Conservation (phyloP, 805 yeast genomes). For the Wickerhamiella spandovensis region DNA sequence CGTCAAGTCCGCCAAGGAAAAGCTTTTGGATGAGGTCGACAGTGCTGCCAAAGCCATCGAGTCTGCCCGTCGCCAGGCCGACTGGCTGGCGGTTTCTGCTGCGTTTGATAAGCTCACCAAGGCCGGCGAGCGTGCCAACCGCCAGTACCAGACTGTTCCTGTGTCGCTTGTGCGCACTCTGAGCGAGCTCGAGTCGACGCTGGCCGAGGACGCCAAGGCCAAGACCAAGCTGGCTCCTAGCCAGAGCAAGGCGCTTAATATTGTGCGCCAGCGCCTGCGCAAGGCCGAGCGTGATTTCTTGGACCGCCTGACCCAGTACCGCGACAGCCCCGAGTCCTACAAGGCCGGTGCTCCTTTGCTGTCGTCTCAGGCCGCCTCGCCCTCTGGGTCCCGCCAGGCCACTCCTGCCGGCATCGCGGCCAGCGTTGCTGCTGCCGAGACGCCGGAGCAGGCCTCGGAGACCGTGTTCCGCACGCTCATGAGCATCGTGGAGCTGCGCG, state of each 20-base stretch:
- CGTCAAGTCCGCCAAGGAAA: slow-evolving; percentile 88
- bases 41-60: slow-evolving; percentile 53
- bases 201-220: slow-evolving; percentile 37
- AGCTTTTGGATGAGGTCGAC: slow-evolving; percentile 76
- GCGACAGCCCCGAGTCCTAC: slow-evolving; percentile 61
- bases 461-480: slow-evolving; percentile 61
- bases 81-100: slow-evolving; percentile 59
- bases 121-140: slow-evolving; percentile 51
- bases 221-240: slow-evolving; percentile 68
- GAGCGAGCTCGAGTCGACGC: slow-evolving; percentile 57
- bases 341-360: slow-evolving; percentile 19
- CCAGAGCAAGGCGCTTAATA: slow-evolving; percentile 75
- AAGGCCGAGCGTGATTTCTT: slow-evolving; percentile 63
- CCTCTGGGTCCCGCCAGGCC: slow-evolving; percentile 15
- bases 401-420: slow-evolving; percentile 23
- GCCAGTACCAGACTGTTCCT: slow-evolving; percentile 68
- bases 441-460: slow-evolving; percentile 24
- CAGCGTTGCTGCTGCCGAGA: slow-evolving; percentile 23
- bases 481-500: slow-evolving; percentile 74
- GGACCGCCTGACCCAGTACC: slow-evolving; percentile 42
- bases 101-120: slow-evolving; percentile 73
- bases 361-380: slow-evolving; percentile 16
- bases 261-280: slow-evolving; percentile 76
- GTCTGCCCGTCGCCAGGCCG: slow-evolving; percentile 51
- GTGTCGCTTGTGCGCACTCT: slow-evolving; percentile 53